phyloP scores from a whole-genome alignment of 73 alveolate genomes.

The Paramecium bursaria region DNA sequence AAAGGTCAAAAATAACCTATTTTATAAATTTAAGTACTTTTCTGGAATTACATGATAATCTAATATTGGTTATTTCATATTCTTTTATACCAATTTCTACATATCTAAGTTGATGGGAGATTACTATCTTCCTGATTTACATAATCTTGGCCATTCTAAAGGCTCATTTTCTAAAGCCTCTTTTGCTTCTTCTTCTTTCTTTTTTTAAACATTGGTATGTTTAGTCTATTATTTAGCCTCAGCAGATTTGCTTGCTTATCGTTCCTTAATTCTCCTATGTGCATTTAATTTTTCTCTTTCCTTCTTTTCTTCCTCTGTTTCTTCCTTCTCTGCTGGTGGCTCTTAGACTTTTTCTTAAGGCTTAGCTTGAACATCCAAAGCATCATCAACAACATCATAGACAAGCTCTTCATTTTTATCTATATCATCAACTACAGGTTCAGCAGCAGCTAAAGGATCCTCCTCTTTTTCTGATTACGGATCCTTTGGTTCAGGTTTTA shows the following conservation, averaged over 20 bases:
- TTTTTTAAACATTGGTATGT: not conserved
- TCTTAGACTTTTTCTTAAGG: not conserved
- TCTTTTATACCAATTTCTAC: not conserved
- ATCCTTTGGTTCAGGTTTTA: constrained; percentile 57
- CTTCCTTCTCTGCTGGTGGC: not conserved
- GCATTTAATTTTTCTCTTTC: not conserved
- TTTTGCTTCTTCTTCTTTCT: constrained; percentile 16
- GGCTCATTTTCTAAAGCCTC: not conserved
- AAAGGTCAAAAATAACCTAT: constrained; percentile 4
- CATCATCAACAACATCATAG: constrained; percentile 1
- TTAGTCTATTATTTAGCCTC: not conserved
- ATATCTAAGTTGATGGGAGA: constrained; percentile 10
- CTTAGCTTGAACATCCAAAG: not conserved
- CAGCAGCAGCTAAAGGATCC: no score
- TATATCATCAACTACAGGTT: constrained; percentile 35
- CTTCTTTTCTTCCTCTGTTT: not conserved
- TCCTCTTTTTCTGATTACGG: not conserved
- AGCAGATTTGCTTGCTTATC: constrained; percentile 31
- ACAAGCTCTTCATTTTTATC: not conserved
- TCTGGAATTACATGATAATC: not conserved
- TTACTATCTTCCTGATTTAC: constrained; percentile 22
- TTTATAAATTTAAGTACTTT: not conserved
- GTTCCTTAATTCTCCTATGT: constrained; percentile 20
- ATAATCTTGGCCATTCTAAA: constrained; percentile 38
- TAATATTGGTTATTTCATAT: constrained; percentile 17